A percentile compares a stretch with the other conserved stretches of the same genome.
These are phyloP conservation scores for Jatropha curcas DNA, from an alignment of 345 rosid species.

Conservation along the genomic window DNA sequence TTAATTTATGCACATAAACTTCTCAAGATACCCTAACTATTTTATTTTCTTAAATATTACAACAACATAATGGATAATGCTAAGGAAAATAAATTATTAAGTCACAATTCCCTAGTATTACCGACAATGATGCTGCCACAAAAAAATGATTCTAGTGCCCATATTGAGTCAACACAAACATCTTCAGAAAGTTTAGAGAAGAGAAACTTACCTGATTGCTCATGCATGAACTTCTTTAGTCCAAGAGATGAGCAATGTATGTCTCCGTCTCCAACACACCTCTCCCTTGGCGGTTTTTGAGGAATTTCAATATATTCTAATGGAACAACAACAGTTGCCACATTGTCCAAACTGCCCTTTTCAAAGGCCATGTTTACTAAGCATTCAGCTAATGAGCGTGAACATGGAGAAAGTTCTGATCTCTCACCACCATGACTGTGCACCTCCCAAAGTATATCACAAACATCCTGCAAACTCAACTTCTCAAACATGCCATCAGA, in stretches of 20 bases:
- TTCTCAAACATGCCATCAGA: constrained; percentile 96
- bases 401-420: constrained; percentile 56
- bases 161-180: constrained; percentile 13
- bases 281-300: constrained; percentile 43
- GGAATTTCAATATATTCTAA: constrained; percentile 46
- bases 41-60: no score
- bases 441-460: constrained; percentile 74
- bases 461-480: constrained; percentile 69
- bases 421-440: constrained; percentile 38
- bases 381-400: constrained; percentile 78
- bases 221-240: constrained; percentile 34
- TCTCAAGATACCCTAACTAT: background rate
- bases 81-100: background rate
- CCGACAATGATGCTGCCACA: background rate
- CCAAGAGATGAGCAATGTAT: constrained; percentile 32
- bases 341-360: constrained; percentile 82
- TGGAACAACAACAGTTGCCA: constrained; percentile 83
- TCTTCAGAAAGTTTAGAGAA: constrained; percentile 7
- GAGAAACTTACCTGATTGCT: constrained; percentile 48
- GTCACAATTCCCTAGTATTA: background rate
- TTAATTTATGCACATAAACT: background rate
- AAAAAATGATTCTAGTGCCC: constrained; percentile 9
- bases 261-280: constrained; percentile 34
- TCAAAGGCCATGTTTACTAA: constrained; percentile 68
- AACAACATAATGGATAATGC: no score